A percentile compares a stretch with the other conserved stretches of the same genome.
Conservation (phyloP, 495 filamentous ascomycete genomes). For the Podospora appendiculata region DNA sequence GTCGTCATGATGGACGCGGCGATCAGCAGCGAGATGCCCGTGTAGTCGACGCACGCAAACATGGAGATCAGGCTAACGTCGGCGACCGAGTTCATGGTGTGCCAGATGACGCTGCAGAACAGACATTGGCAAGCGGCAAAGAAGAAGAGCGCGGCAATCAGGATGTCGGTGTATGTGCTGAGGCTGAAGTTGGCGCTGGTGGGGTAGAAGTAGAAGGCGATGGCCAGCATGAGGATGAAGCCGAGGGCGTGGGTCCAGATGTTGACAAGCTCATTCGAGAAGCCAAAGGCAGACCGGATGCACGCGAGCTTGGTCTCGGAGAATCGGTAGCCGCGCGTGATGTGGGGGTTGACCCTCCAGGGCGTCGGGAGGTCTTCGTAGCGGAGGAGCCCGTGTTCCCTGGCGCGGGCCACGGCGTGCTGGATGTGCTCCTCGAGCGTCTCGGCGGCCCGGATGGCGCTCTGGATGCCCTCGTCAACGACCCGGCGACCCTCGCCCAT, state of each 20-base stretch:
- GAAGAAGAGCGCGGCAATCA: constrained; percentile 91
- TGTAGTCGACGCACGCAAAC: constrained; percentile 98
- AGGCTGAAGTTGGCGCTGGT: constrained; percentile 73
- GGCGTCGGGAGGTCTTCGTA: constrained; percentile 88
- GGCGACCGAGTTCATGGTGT: constrained; percentile 95
- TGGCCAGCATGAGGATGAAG: constrained; percentile 72
- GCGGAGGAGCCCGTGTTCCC: constrained; percentile 72
- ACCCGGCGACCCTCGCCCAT: constrained; percentile 64
- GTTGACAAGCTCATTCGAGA: constrained; percentile 92
- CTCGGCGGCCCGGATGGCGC: constrained; percentile 69
- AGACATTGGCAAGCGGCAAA: constrained; percentile 95
- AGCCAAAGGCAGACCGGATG: constrained; percentile 67
- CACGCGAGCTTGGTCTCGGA: constrained; percentile 81
- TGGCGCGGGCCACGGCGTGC: constrained; percentile 65
- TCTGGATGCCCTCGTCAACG: constrained; percentile 77
- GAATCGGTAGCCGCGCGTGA: constrained; percentile 86
- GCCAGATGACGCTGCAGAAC: constrained; percentile 92
- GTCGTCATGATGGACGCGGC: constrained; percentile 97
- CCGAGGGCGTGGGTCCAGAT: constrained; percentile 96
- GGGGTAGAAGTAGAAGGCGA: constrained; percentile 97
- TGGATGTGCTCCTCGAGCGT: constrained; percentile 73
- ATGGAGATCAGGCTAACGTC: constrained; percentile 84
- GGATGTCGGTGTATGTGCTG: constrained; percentile 78
- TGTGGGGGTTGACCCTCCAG: constrained; percentile 94
- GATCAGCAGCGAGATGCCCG: constrained; percentile 92